These are phyloP conservation scores for Ceratocystis lukuohia DNA, from an alignment of 2,329 filamentous ascomycete genomes.

Conservation along the genomic window DNA sequence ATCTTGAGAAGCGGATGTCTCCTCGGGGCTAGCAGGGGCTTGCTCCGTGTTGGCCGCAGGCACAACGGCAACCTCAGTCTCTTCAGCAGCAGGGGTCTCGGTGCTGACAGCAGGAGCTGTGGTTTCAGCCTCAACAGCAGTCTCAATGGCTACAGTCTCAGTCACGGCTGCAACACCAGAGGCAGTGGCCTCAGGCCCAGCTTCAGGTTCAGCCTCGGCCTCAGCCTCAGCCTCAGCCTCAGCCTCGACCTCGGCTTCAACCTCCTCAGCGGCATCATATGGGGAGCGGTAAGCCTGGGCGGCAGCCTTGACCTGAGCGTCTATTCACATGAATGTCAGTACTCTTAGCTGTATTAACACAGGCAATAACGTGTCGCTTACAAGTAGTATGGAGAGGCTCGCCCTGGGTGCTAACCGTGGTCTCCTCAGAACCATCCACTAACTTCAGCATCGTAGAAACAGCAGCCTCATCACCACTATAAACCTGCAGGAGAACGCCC, in stretches of 20 bases:
- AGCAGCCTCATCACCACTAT: slow-evolving; percentile 61
- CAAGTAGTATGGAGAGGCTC: slow-evolving; percentile 57
- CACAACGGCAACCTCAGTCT: background rate
- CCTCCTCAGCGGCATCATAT: slow-evolving; percentile 24
- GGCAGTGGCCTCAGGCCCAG: slow-evolving; percentile 14
- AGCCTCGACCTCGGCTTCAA: slow-evolving; percentile 10
- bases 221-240: slow-evolving; percentile 22
- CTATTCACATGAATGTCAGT: slow-evolving; percentile 23
- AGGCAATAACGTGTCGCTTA: slow-evolving; percentile 32
- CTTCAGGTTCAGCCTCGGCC: slow-evolving; percentile 15
- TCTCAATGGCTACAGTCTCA: slow-evolving; percentile 1
- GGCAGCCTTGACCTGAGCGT: slow-evolving; percentile 32
- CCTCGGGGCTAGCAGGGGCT: slow-evolving; percentile 1
- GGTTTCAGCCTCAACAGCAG: background rate
- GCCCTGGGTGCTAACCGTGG: slow-evolving; percentile 50
- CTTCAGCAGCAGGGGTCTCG: background rate
- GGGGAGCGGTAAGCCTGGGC: slow-evolving; percentile 39
- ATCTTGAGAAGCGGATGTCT: slow-evolving; percentile 8
- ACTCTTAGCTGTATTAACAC: background rate
- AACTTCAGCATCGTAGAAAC: slow-evolving; percentile 65
- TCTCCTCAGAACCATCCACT: slow-evolving; percentile 57
- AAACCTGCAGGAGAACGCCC: slow-evolving; percentile 63
- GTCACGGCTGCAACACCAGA: background rate
- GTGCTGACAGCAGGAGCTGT: background rate
- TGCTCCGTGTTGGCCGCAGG: background rate